Conservation (phyloP, 352 stramenopile species). For the Phytophthora boehmeriae region DNA sequence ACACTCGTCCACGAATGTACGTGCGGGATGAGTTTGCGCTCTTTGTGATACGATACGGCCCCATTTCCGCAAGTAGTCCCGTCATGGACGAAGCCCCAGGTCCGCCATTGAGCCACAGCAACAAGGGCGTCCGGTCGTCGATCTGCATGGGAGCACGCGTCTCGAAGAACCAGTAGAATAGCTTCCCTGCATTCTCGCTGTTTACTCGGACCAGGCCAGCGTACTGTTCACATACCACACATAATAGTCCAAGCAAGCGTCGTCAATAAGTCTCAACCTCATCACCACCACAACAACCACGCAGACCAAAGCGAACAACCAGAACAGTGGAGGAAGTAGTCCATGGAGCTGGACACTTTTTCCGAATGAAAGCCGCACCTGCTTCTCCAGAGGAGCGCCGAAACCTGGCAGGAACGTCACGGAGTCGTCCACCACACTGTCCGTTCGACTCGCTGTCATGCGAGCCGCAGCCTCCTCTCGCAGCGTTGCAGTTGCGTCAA, state of each 20-base stretch:
- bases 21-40: conserved; percentile 77
- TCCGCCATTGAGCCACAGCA: conserved; percentile 85
- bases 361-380: conserved; percentile 36
- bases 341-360: conserved; percentile 5
- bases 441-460: conserved; percentile 14
- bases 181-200: conserved; percentile 48
- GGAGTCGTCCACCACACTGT: conserved; percentile 29
- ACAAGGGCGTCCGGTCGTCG: conserved; percentile 58
- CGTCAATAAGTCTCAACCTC: conserved; percentile 29
- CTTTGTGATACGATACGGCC: conserved; percentile 71
- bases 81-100: conserved; percentile 84
- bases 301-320: conserved; percentile 21
- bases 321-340: conserved; percentile 19
- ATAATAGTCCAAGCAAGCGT: conserved; percentile 35
- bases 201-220: conserved; percentile 74
- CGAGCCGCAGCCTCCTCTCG: not conserved
- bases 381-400: conserved; percentile 66
- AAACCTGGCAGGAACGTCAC: conserved; percentile 75
- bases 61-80: conserved; percentile 77
- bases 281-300: conserved; percentile 28
- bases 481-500: conserved; percentile 1
- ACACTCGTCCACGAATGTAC: conserved; percentile 74
- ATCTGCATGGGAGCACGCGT: conserved; percentile 48
- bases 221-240: conserved; percentile 56
- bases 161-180: conserved; percentile 91